These are phyloP conservation scores for Excoecaria cochinchinensis DNA, from an alignment of 345 rosid species.

Conservation along the genomic window DNA sequence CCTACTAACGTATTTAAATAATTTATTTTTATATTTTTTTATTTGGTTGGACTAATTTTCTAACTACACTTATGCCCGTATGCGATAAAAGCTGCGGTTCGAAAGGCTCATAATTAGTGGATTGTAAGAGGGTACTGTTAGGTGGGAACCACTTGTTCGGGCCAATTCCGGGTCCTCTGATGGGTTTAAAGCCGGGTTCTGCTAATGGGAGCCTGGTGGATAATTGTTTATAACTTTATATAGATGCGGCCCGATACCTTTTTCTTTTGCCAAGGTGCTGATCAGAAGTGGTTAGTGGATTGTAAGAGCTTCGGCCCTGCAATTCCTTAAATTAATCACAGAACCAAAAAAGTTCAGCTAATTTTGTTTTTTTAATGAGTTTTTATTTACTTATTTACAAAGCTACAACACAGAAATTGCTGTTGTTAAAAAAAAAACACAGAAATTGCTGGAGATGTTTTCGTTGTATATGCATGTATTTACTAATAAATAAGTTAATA, in stretches of 20 bases:
- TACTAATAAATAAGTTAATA: too few relatives aligned
- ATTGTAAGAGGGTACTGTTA: slow-evolving; percentile 40
- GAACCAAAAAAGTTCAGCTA: background rate
- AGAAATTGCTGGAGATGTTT: too few relatives aligned
- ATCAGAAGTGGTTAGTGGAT: slow-evolving; percentile 41
- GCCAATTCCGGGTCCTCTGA: slow-evolving; percentile 33
- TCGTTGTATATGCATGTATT: too few relatives aligned
- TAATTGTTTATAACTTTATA: slow-evolving; percentile 46
- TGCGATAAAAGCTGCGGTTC: slow-evolving; percentile 22
- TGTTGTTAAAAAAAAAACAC: too few relatives aligned
- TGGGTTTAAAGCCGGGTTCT: slow-evolving; percentile 37
- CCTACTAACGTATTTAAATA: too few relatives aligned
- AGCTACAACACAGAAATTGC: too few relatives aligned
- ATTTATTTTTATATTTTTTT: too few relatives aligned
- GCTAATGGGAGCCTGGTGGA: slow-evolving; percentile 40
- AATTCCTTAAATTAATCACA: slow-evolving; percentile 19
- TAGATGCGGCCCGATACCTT: slow-evolving; percentile 31
- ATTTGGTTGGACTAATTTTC: too few relatives aligned
- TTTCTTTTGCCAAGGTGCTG: slow-evolving; percentile 42
- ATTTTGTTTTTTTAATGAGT: too few relatives aligned
- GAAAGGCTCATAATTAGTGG: slow-evolving; percentile 16
- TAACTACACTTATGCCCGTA: too few relatives aligned
- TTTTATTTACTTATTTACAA: too few relatives aligned
- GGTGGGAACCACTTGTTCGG: slow-evolving; percentile 47
- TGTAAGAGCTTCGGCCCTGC: slow-evolving; percentile 32